Base-by-base conservation (phyloP, 1,139 yeast species). In the Saccharomyces uvarum region DNA sequence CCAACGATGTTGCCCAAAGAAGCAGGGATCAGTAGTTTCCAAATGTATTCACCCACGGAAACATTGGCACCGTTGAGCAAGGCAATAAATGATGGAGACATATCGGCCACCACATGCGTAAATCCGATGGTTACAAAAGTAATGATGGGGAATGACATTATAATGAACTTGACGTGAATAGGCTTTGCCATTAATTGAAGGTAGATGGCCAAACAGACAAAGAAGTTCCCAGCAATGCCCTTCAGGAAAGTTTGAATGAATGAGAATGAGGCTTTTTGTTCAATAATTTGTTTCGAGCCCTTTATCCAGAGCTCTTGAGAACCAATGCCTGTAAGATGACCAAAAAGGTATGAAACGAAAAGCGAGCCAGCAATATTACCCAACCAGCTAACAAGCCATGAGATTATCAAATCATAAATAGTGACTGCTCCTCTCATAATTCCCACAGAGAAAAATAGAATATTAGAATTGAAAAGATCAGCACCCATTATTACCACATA, bases 41-140 rank as follows among this genome's bases (percentile, higher is more conserved):
- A 87, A 7, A 84, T 82, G 53, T 80, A 82, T n/a, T 70, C 70
- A 0, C 82, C 86, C 27, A 85, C 87, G 0, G 83, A 73, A 11
- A 82, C 73, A 3, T 81, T 77, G 0, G 88, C 84, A 29, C 83
- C 80, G 66, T 84, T 84, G 51, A 87, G 75, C 63, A 86, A 71
- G 0, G 88, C 95, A 61, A 82, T 78, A 8, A 83, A 79, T 9
- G 84, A 66, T 56, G 85, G 62, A 61, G 75, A 82, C 91, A 87
- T 86, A 68, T 88, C 95, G 1, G 95, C 95, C 8, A 88, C 89
- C 2, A 82, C 81, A 66, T 88, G 95, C 4, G 88, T 82, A 68
- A 82, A 87, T 0, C 95, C 95, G 73, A 84, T 74, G 1, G 83
- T 63, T 7, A 86, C 95, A 67, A 87, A 85, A 0, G 90, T 81